Conservation (phyloP, 495 filamentous ascomycete genomes). For the Penicillium coprophilum region DNA sequence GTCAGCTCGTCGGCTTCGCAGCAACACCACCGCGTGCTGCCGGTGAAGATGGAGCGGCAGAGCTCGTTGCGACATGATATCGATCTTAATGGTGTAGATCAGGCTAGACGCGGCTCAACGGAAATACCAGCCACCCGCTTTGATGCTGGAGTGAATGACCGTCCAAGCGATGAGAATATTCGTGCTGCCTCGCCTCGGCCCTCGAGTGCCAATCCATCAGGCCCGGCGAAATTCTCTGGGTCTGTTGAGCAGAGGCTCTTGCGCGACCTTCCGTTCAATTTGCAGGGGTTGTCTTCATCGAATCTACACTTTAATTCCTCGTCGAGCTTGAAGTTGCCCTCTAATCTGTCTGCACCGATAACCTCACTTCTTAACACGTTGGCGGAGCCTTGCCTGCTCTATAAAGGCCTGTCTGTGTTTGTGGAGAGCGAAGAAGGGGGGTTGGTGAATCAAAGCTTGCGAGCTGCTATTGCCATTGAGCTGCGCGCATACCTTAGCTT, state of each 20-base stretch:
- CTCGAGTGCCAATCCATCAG: slow-evolving; percentile 17
- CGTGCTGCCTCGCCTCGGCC: slow-evolving; percentile 15
- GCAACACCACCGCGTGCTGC: slow-evolving; percentile 18
- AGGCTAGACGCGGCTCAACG: slow-evolving; percentile 11
- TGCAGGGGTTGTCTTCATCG: slow-evolving; percentile 88
- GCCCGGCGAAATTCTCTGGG: slow-evolving; percentile 43
- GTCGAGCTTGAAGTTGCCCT: slow-evolving; percentile 67
- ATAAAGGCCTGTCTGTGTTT: slow-evolving; percentile 74
- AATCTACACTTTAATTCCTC: slow-evolving; percentile 72
- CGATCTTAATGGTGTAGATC: slow-evolving; percentile 21
- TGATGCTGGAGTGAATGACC: slow-evolving; percentile 20
- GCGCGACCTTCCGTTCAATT: slow-evolving; percentile 87
- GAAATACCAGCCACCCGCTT: slow-evolving; percentile 23
- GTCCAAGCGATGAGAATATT: slow-evolving; percentile 19
- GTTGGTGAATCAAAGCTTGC: slow-evolving; percentile 86
- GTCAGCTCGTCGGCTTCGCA: slow-evolving; percentile 49
- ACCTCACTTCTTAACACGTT: slow-evolving; percentile 85
- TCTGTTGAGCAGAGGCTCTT: slow-evolving; percentile 72
- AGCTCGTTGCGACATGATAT: slow-evolving; percentile 29
- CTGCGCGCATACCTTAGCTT: slow-evolving; percentile 88
- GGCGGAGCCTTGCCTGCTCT: slow-evolving; percentile 90
- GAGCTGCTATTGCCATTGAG: slow-evolving; percentile 84
- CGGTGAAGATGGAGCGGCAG: slow-evolving; percentile 26
- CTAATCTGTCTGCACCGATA: slow-evolving; percentile 76
- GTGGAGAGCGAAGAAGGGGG: slow-evolving; percentile 69